phyloP scores from a whole-genome alignment of 2,329 filamentous ascomycete species.

The Botryotinia globosa region DNA sequence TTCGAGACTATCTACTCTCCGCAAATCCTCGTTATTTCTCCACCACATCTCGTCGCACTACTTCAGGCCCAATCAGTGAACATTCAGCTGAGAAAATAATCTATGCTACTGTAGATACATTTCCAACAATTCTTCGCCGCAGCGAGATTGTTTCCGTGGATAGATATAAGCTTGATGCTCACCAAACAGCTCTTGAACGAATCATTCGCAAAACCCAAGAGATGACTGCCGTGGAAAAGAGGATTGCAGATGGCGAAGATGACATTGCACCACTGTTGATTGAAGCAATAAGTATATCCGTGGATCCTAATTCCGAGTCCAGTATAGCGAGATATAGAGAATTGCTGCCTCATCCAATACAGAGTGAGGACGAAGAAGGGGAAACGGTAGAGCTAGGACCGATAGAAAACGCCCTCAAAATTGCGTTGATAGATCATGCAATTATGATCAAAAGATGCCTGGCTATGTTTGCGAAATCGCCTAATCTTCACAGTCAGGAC shows the following conservation, averaged over 20 bases:
- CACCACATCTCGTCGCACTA: slow-evolving; percentile 68
- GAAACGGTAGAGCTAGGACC: slow-evolving; percentile 51
- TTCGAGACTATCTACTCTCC: slow-evolving; percentile 82
- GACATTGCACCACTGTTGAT: slow-evolving; percentile 65
- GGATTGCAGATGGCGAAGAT: slow-evolving; percentile 69
- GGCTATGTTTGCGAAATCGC: slow-evolving; percentile 59
- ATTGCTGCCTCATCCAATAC: slow-evolving; percentile 56
- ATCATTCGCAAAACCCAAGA: slow-evolving; percentile 89
- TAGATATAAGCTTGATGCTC: slow-evolving; percentile 61
- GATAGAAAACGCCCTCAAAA: slow-evolving; percentile 76
- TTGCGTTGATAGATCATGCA: slow-evolving; percentile 85
- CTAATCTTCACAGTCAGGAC: slow-evolving; percentile 55
- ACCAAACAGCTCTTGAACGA: slow-evolving; percentile 87
- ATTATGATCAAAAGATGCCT: slow-evolving; percentile 83
- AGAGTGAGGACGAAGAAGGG: slow-evolving; percentile 43
- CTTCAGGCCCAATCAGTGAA: slow-evolving; percentile 64
- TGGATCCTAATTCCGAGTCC: slow-evolving; percentile 70
- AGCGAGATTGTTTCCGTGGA: slow-evolving; percentile 76
- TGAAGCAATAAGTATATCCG: slow-evolving; percentile 73
- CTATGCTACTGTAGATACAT: slow-evolving; percentile 79
- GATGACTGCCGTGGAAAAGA: slow-evolving; percentile 71
- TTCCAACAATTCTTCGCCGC: slow-evolving; percentile 85
- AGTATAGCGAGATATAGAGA: slow-evolving; percentile 76
- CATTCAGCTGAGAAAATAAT: slow-evolving; percentile 81
- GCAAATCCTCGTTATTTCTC: slow-evolving; percentile 77